phyloP scores from a whole-genome alignment of 495 filamentous ascomycete species.

The Talaromyces trachyspermus region DNA sequence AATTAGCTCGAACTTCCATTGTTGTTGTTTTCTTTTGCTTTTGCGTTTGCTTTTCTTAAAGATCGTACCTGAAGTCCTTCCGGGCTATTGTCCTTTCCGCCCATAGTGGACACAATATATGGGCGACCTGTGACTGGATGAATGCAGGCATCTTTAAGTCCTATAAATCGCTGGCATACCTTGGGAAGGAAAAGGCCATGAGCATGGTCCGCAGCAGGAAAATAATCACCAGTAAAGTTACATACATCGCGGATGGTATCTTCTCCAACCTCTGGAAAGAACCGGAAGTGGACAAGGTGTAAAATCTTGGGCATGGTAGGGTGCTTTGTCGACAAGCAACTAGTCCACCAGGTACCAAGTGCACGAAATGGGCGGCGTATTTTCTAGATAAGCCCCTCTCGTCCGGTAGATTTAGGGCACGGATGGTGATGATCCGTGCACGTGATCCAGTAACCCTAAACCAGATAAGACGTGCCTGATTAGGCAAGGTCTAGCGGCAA shows the following conservation, averaged over 20 bases:
- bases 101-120: constrained; percentile 49
- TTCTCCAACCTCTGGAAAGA: neutral
- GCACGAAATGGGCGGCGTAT: neutral
- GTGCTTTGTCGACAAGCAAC: neutral
- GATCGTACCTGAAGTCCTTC: constrained; percentile 47
- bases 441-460: neutral
- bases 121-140: constrained; percentile 32
- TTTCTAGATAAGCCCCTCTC: neutral
- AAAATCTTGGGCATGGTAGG: neutral
- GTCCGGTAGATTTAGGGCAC: neutral
- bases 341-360: too few relatives aligned
- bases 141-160: constrained; percentile 21
- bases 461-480: too few relatives aligned
- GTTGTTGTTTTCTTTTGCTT: too few relatives aligned
- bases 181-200: constrained; percentile 6
- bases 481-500: too few relatives aligned
- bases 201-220: neutral
- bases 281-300: neutral
- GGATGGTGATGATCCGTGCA: neutral
- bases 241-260: neutral
- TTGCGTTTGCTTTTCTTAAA: neutral
- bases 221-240: neutral
- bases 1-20: neutral
- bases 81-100: constrained; percentile 50
- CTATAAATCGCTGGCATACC: constrained; percentile 31